Evolutionary conservation across 1,139 yeast species (phyloP).

Genomic region (Hansenula sp.): DNA sequence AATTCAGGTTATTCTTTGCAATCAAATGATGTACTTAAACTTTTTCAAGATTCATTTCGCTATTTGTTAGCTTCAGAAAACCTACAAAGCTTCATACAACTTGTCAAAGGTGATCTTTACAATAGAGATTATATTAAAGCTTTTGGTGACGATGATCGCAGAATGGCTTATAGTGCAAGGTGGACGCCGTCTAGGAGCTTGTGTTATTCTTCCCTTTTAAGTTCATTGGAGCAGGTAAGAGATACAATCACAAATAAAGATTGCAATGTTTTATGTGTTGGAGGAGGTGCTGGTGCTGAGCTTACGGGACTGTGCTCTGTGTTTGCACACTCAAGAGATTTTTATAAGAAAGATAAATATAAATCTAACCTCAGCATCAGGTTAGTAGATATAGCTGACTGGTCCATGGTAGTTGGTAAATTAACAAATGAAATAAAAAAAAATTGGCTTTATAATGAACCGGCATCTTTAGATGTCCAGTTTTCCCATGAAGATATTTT

Average conservation of each 20-base stretch:
- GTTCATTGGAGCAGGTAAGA: slow-evolving; percentile 40
- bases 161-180: slow-evolving; percentile 74
- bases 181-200: slow-evolving; percentile 86
- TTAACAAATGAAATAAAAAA: slow-evolving; percentile 38
- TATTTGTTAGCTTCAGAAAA: slow-evolving; percentile 40
- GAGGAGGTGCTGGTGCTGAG: slow-evolving; percentile 92
- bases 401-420: slow-evolving; percentile 51
- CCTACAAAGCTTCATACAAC: slow-evolving; percentile 46
- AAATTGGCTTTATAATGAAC: slow-evolving; percentile 47
- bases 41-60: slow-evolving; percentile 45
- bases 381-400: slow-evolving; percentile 74
- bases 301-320: slow-evolving; percentile 65
- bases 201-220: slow-evolving; percentile 64
- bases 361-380: slow-evolving; percentile 36
- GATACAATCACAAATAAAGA: slow-evolving; percentile 15
- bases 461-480: slow-evolving; percentile 34
- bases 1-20: slow-evolving; percentile 20
- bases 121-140: slow-evolving; percentile 69
- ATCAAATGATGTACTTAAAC: slow-evolving; percentile 39
- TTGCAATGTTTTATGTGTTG: slow-evolving; percentile 53
- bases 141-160: slow-evolving; percentile 56
- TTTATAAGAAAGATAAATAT: slow-evolving; percentile 16
- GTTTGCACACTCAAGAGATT: slow-evolving; percentile 45
- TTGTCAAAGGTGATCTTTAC: slow-evolving; percentile 64
- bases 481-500: slow-evolving; percentile 51